Conservation (phyloP, 2,329 filamentous ascomycete genomes). For the Claviceps fusiformis region DNA sequence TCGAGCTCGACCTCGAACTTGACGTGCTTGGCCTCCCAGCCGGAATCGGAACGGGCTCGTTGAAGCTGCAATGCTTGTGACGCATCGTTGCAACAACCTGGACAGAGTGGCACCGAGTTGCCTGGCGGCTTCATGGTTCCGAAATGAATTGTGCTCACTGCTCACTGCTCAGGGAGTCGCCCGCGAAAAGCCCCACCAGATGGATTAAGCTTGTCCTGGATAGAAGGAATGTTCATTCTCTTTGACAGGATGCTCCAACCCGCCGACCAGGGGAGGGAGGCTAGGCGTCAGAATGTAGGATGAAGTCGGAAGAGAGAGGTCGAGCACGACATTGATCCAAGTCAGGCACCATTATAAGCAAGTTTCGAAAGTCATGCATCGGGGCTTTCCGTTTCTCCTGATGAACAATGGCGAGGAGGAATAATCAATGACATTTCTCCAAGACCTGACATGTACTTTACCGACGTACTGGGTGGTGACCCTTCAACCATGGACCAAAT, state of each 20-base stretch:
- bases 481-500: neutral
- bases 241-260: neutral
- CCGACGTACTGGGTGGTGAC: neutral
- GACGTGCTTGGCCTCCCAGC: neutral
- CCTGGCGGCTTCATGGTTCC: too few relatives aligned
- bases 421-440: neutral
- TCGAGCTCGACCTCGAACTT: neutral
- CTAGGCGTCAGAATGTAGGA: neutral
- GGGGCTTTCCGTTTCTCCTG: neutral
- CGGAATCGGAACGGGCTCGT: neutral
- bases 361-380: too few relatives aligned
- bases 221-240: too few relatives aligned
- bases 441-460: neutral
- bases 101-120: neutral
- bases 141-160: neutral
- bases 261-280: neutral
- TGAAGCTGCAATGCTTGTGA: neutral
- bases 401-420: neutral
- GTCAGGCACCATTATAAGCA: neutral
- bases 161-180: too few relatives aligned
- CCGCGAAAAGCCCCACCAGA: neutral
- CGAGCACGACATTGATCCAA: neutral
- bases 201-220: neutral
- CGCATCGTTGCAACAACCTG: neutral
- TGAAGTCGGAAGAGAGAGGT: neutral